Base-by-base conservation (phyloP, 331 rosid species). In the Phaseolus coccineus region DNA sequence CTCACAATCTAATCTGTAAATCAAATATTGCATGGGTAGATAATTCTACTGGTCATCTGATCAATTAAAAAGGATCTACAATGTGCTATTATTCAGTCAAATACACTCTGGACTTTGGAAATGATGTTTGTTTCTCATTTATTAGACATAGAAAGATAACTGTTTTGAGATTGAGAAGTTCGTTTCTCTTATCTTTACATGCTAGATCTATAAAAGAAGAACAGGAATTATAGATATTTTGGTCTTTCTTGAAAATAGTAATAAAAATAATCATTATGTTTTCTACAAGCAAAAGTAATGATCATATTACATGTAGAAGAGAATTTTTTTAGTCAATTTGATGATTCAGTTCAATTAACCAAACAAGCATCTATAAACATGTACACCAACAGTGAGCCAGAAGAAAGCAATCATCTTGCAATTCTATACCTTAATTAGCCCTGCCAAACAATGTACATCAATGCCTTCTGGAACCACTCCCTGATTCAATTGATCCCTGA, bases 401-500 rank as follows among this genome's bases (percentile, higher is more conserved):
- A 76, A 39, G 30, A 55, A 67, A 52, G n/a, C 67, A 69, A 77
- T 71, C 22, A 52, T 33, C 13, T 74, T 55, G 63, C 52, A 61
- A 52, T 47, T 31, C 15, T n/a, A 66, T 82, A 92, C 97, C 97
- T 95, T 95, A 81, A 93, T 95, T 16, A 93, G 87, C 71, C 97
- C 97, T 8, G 97, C 97, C 82, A 95, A 78, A 81, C 94, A 91
- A 71, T 95, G 97, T 27, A 95, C 90, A 80, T 95, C 99, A 30
- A 89, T 79, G 74, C 80, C 96, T 73, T 89, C 93, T 6, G 97
- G 94, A 76, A 95, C 88, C 72, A 84, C 85, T 70, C 99, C 99
- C 51, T 86, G 74, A 56, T 95, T 95, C 82, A 95, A 83, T 65
- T 90, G 94, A 77, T 84, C 88, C 82, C 99, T 89, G 28, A 89